Base-by-base conservation (phyloP, 345 rosid genomes). In the Rhizophora apiculata region DNA sequence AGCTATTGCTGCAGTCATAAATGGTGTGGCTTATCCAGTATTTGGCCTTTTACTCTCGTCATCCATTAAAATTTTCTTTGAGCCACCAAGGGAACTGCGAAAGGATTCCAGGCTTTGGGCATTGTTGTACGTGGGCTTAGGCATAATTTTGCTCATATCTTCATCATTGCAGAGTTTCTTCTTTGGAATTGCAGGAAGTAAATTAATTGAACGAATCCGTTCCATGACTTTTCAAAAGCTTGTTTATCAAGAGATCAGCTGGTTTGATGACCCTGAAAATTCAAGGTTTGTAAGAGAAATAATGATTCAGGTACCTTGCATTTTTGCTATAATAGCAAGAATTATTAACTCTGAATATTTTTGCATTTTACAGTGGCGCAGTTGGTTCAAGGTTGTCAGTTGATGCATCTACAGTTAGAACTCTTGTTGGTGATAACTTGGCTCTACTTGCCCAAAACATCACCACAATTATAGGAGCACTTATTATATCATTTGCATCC, bases 141-240 rank as follows among this genome's bases (percentile, higher is more conserved):
- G 85, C 31, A 2, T 76, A 1, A 7, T 76, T 4, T 70, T 59
- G 54, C 59, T 86, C 7, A 5, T 83, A 10, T 76, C 71, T 71
- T 68, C 83, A 22, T 94, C 97, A 3, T 1, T 79, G 37, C 98
- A 93, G 71, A 83, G 85, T 79, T 93, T 76, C 74, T 75, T 89
- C 37, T 93, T 87, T 21, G 96, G 93, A 32, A 26, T 91, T 29
- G 98, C 96, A 4, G 98, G 98, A 9, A 89, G 96, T n/a, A 87
- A 80, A 56, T 63, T 93, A 78, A 85, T 93, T 9, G 75, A 79
- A 75, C 79, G 97, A 65, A 89, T 91, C 37, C 81, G 98, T 19
- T 75, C 86, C 19, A 60, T 84, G 85, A 82, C 88, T 1, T 93
- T 93, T 70, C 85, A 86, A 75, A 89, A 86, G 74, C 87, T 90